Base-by-base conservation (phyloP, 805 yeast genomes). In the Saccharomycopsis fibuligera region DNA sequence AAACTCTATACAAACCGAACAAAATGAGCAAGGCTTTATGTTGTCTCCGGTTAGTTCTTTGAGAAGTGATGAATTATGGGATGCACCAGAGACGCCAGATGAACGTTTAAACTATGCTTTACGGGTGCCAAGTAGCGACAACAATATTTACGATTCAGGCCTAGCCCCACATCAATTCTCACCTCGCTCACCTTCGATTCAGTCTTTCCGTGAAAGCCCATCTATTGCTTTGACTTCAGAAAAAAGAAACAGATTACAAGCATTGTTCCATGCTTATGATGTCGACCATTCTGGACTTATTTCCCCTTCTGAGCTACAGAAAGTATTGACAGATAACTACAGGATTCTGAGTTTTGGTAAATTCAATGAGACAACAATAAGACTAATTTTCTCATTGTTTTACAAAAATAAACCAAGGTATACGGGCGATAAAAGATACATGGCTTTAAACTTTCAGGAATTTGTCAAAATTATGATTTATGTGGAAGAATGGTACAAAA, bases 381-480 rank as follows among this genome's bases (percentile, higher is more conserved):
- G 51, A 22, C 27, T 48, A 17, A 48, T 48, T 9, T 48, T 17
- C 40, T 37, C 43, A 9, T 25, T 48, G 17, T 48, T 48, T 22
- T 14, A 38, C 16, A 29, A 38, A 24, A 39, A 44, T 30, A 8
- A 2, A 5, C 29, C 14, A 17, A 2, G n/a, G 30, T 2, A 14
- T 41, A 42, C 36, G n/a, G 38, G 22, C 38, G 22, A n/a, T 10
- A 30, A 10, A 19, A 40, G 19, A 25, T 14, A 19, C 35, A 36
- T 45, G 44, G 24, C 12, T 5, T 21, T 48, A 10, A 37, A 21
- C 16, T 48, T 44, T 30, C 42, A 35, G 3, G 51, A 48, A 22
- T 48, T 48, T 40, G 42, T 37, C 10, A 39, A 48, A 23, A 17
- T 48, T 4, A 45, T 49, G 51, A 16, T 37, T 19, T 48, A 37